phyloP scores from a whole-genome alignment of 2,329 filamentous ascomycete genomes.

The Alternaria tenuissima region DNA sequence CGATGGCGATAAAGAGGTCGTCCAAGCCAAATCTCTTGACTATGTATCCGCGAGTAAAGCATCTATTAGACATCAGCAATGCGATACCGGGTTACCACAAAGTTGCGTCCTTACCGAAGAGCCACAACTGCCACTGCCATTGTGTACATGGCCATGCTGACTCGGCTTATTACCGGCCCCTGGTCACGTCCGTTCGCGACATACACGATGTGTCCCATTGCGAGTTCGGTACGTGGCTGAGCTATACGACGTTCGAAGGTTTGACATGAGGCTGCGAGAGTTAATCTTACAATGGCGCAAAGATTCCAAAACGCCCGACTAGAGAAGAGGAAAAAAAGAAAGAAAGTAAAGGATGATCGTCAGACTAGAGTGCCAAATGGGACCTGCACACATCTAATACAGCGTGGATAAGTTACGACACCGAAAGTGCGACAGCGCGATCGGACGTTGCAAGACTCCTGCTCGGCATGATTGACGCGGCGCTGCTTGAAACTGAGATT shows the following conservation, averaged over 20 bases:
- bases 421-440: conserved; percentile 11
- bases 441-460: conserved; percentile 10
- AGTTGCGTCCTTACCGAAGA: conserved; percentile 22
- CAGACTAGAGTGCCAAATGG: conserved; percentile 7
- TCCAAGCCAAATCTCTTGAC: conserved; percentile 38
- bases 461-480: conserved; percentile 14
- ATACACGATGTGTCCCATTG: conserved; percentile 33
- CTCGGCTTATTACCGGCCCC: conserved; percentile 34
- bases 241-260: conserved; percentile 13
- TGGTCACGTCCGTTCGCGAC: conserved; percentile 21
- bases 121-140: conserved; percentile 33
- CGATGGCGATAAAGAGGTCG: conserved; percentile 38
- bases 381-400: conserved; percentile 16
- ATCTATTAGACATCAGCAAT: conserved; percentile 22
- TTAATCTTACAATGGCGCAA: conserved; percentile 4
- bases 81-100: neutral
- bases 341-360: conserved; percentile 5
- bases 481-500: conserved; percentile 16
- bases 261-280: conserved; percentile 20
- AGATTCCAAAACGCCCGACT: conserved; percentile 1
- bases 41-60: conserved; percentile 35
- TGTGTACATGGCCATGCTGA: conserved; percentile 32
- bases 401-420: conserved; percentile 11
- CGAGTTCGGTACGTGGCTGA: conserved; percentile 5
- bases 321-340: conserved; percentile 5